Conservation (phyloP, 2,329 filamentous ascomycete species). For the Talaromyces sp. region DNA sequence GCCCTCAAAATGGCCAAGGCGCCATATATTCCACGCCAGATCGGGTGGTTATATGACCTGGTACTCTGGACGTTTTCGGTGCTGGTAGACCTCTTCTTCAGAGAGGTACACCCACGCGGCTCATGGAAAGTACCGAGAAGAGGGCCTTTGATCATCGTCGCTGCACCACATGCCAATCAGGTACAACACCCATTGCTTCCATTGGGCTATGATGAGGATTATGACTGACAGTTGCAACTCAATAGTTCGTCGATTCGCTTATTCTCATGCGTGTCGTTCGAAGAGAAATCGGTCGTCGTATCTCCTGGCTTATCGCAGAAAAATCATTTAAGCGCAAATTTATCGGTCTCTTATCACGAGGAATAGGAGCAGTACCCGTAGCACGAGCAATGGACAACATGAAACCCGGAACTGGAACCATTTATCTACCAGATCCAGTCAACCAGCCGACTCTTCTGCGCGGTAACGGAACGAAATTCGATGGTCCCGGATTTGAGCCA, state of each 20-base stretch:
- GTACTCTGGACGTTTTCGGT: conserved; percentile 57
- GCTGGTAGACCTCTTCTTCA: conserved; percentile 93
- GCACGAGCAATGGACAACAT: conserved; percentile 86
- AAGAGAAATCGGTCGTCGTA: conserved; percentile 80
- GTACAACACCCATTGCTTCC: conserved; percentile 45
- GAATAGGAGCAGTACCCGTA: conserved; percentile 89
- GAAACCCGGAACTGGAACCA: conserved; percentile 71
- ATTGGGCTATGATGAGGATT: background rate
- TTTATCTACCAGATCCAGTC: conserved; percentile 87
- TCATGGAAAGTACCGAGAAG: conserved; percentile 90
- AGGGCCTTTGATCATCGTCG: conserved; percentile 91
- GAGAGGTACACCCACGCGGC: conserved; percentile 90
- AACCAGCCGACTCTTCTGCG: conserved; percentile 79
- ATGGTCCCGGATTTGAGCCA: conserved; percentile 65
- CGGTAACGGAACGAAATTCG: conserved; percentile 79
- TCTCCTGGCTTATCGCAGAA: conserved; percentile 89
- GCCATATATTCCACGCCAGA: conserved; percentile 44
- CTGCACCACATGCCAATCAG: conserved; percentile 95
- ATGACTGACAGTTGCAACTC: conserved; percentile 18
- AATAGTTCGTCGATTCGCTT: conserved; percentile 88
- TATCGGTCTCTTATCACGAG: conserved; percentile 80
- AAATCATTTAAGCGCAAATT: conserved; percentile 90
- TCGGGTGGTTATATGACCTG: conserved; percentile 52
- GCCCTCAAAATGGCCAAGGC: conserved; percentile 27
- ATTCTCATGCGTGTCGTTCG: conserved; percentile 89